Conservation (phyloP, 129 eudicot genomes). For the Flaveria bidentis region DNA sequence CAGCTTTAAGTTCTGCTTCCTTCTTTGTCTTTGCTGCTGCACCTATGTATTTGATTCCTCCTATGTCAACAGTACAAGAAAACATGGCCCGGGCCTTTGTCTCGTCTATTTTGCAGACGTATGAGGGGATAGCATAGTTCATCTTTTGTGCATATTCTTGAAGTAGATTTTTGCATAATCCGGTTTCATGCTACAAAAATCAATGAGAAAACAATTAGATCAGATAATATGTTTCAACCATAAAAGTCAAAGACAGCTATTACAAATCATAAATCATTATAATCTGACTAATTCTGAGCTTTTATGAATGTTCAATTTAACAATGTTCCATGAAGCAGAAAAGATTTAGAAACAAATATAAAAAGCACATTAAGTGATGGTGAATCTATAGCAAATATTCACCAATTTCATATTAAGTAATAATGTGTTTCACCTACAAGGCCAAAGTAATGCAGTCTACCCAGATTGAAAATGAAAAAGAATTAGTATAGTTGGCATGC, state of each 20-base stretch:
- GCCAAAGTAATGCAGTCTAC: not conserved
- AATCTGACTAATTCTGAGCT: too few relatives aligned
- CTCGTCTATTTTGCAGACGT: conserved; percentile 57
- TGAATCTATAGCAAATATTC: not conserved
- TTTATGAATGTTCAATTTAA: not conserved
- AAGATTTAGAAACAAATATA: not conserved
- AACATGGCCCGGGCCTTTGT: conserved; percentile 41
- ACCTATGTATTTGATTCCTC: conserved; percentile 85
- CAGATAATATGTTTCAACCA: too few relatives aligned
- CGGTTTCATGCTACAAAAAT: conserved; percentile 78
- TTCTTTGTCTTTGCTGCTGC: conserved; percentile 76
- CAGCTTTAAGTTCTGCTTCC: conserved; percentile 96
- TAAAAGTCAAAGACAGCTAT: not conserved
- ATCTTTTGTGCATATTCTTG: conserved; percentile 98
- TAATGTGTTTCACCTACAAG: not conserved
- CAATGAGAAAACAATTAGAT: not conserved
- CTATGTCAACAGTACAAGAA: conserved; percentile 80
- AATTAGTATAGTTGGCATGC: not conserved
- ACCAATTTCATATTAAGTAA: not conserved
- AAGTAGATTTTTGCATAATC: conserved; percentile 85
- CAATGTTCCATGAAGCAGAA: not conserved
- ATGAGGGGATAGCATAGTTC: conserved; percentile 86
- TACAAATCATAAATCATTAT: too few relatives aligned
- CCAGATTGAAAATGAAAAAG: not conserved
- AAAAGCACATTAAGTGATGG: not conserved